A percentile compares a stretch with the other conserved stretches of the same genome.
Conservation (phyloP, 768 basidiomycete species). For the Omphalotus guepiniiformis region DNA sequence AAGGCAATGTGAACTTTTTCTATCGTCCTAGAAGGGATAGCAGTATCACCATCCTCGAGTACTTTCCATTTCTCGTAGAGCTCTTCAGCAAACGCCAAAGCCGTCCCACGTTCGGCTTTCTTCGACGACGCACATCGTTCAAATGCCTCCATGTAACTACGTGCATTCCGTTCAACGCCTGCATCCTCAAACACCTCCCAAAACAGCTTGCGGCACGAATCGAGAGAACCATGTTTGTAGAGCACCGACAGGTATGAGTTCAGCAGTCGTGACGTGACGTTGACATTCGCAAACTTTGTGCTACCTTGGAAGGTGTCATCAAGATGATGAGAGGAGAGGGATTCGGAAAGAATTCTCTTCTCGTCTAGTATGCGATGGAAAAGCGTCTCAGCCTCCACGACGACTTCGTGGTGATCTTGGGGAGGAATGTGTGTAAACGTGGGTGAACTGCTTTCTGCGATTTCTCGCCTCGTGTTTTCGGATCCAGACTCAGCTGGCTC, state of each 20-base stretch:
- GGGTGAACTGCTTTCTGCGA: too few species aligned
- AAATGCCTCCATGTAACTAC: constrained; percentile 61
- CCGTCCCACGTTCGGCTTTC: constrained; percentile 43
- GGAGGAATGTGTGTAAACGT: constrained; percentile 60
- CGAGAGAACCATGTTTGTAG: constrained; percentile 51
- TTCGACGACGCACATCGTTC: constrained; percentile 53
- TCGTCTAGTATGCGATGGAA: constrained; percentile 58
- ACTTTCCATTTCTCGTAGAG: constrained; percentile 65
- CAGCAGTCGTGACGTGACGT: constrained; percentile 57
- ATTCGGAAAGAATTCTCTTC: constrained; percentile 12
- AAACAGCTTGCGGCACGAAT: constrained; percentile 46
- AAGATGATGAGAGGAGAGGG: constrained; percentile 3
- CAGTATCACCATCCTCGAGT: constrained; percentile 37
- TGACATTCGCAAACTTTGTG: constrained; percentile 53
- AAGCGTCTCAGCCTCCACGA: constrained; percentile 64
- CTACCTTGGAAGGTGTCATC: constrained; percentile 12
- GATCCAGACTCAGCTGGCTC: background rate
- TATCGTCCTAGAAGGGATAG: constrained; percentile 39
- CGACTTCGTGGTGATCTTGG: constrained; percentile 65
- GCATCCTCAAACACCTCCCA: constrained; percentile 41
- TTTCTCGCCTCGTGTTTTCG: background rate
- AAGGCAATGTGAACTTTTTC: constrained; percentile 68
- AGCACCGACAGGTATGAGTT: constrained; percentile 81
- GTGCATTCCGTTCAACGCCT: constrained; percentile 43
- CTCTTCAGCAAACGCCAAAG: constrained; percentile 49